Percentiles rank a stretch among this genome's conserved stretches.
Evolutionary conservation across 2,329 filamentous ascomycete species (phyloP).

Genomic region (Exophiala alcalophila): DNA sequence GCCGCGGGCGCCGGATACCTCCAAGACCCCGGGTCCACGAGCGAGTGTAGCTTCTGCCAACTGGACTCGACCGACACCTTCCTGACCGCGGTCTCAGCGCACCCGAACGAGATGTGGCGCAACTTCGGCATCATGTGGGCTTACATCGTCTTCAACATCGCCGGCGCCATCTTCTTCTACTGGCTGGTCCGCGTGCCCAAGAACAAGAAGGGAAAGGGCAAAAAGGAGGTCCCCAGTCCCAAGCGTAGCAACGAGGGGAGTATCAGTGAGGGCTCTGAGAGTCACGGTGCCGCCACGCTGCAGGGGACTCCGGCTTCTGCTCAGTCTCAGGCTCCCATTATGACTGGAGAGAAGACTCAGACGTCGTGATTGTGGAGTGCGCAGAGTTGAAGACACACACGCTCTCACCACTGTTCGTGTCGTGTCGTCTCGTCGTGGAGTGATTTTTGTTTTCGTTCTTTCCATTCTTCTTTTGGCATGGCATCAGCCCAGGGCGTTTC

Average conservation of each 20-base stretch:
- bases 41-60: slow-evolving; percentile 51
- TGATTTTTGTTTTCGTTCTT: too few relatives aligned
- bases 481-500: too few relatives aligned
- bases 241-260: neutral
- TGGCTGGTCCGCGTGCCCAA: slow-evolving; percentile 59
- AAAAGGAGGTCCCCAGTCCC: neutral
- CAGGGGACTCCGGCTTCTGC: too few relatives aligned
- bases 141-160: slow-evolving; percentile 63
- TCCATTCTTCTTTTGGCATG: too few relatives aligned
- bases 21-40: slow-evolving; percentile 45
- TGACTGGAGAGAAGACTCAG: too few relatives aligned
- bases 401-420: too few relatives aligned
- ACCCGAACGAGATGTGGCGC: slow-evolving; percentile 57
- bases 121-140: slow-evolving; percentile 70
- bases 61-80: slow-evolving; percentile 48
- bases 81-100: slow-evolving; percentile 42
- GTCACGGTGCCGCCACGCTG: too few relatives aligned
- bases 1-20: slow-evolving; percentile 52
- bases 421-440: too few relatives aligned
- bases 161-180: slow-evolving; percentile 58
- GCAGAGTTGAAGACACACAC: too few relatives aligned
- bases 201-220: slow-evolving; percentile 26
- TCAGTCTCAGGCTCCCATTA: too few relatives aligned
- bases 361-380: too few relatives aligned
- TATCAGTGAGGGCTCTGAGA: neutral